A percentile compares a stretch with the other conserved stretches of the same genome.
Evolutionary conservation across 2,329 filamentous ascomycete species (phyloP).

Genomic region (Leptographium galeiforme): DNA sequence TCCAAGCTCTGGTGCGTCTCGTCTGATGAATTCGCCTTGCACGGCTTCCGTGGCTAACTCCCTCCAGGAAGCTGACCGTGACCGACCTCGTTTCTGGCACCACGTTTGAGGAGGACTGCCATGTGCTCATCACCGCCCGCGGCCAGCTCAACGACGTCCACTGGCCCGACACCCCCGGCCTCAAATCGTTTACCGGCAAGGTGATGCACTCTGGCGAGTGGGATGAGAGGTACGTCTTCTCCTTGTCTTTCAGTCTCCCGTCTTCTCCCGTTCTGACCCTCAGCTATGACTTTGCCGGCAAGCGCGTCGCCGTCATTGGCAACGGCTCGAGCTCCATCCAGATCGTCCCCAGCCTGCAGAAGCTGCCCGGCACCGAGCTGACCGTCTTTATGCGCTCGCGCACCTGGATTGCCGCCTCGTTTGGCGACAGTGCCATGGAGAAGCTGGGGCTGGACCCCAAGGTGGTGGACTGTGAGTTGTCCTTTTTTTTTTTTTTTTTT

Average conservation of each 20-base stretch:
- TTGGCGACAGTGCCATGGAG: constrained; percentile 30
- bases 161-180: constrained; percentile 29
- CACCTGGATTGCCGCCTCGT: constrained; percentile 35
- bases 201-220: constrained; percentile 32
- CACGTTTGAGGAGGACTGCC: constrained; percentile 23
- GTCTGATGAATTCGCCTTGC: no score
- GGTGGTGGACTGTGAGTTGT: constrained; percentile 22
- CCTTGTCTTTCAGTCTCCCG: no score
- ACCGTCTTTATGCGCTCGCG: constrained; percentile 34
- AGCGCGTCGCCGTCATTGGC: constrained; percentile 36
- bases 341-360: constrained; percentile 35
- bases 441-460: constrained; percentile 27
- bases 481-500: no score
- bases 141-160: constrained; percentile 28
- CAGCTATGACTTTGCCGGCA: constrained; percentile 32
- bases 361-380: constrained; percentile 24
- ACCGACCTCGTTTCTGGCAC: constrained; percentile 21
- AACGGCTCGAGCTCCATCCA: constrained; percentile 39
- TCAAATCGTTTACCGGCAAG: constrained; percentile 27
- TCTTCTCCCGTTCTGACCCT: no score
- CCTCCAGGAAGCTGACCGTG: constrained; percentile 19
- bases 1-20: constrained; percentile 23
- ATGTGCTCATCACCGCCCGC: constrained; percentile 27
- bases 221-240: constrained; percentile 22
- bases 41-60: neutral